These are phyloP conservation scores for Ambrosiella xylebori DNA, from an alignment of 2,329 filamentous ascomycete species.

Conservation along the genomic window DNA sequence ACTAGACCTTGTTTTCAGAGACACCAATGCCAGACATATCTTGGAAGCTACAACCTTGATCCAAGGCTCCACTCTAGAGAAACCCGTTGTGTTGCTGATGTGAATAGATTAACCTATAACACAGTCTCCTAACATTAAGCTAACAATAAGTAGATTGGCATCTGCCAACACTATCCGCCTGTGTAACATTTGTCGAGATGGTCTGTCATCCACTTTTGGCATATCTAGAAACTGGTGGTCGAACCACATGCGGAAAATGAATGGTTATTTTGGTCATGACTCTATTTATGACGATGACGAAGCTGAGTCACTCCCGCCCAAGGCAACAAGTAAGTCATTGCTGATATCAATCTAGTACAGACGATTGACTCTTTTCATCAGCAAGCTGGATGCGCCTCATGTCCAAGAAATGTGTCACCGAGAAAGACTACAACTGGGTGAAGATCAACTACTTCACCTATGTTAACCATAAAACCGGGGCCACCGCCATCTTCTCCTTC, in stretches of 20 bases:
- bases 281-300: neutral
- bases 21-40: no score
- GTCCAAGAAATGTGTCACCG: neutral
- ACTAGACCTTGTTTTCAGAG: no score
- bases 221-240: constrained; percentile 1
- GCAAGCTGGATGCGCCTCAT: constrained; percentile 3
- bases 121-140: neutral
- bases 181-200: neutral
- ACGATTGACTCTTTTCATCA: neutral
- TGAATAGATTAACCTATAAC: neutral
- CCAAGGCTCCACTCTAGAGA: neutral
- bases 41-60: no score
- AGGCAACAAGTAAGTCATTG: neutral
- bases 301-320: neutral
- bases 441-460: constrained; percentile 5
- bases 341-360: neutral
- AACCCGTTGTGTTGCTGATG: neutral
- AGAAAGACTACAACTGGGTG: neutral
- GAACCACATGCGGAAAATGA: neutral
- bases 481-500: constrained; percentile 3
- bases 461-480: neutral
- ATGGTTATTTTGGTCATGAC: constrained; percentile 1
- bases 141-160: neutral
- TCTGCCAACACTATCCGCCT: neutral
- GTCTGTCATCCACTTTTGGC: neutral